Conservation (phyloP, 352 stramenopile species). For the Phytophthora meadii region DNA sequence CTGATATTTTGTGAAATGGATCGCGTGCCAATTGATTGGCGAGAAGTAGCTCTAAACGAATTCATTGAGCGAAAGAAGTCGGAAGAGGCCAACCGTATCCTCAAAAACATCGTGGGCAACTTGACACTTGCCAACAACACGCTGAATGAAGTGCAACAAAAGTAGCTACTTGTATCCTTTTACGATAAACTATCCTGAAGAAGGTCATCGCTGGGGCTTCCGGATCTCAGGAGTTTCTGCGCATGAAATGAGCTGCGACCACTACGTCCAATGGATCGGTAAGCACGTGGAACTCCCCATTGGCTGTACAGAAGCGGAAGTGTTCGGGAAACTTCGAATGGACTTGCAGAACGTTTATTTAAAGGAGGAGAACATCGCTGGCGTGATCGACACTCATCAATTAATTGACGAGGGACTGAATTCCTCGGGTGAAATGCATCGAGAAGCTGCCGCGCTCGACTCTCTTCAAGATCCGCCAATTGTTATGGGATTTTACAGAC, state of each 20-base stretch:
- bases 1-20: neutral
- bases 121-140: no score
- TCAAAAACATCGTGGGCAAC: conserved; percentile 15
- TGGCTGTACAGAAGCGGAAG: conserved; percentile 18
- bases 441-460: conserved; percentile 25
- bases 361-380: conserved; percentile 50
- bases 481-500: conserved; percentile 65
- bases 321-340: conserved; percentile 60
- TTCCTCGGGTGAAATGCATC: conserved; percentile 13
- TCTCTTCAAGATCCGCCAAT: conserved; percentile 45
- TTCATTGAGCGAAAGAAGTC: conserved; percentile 19
- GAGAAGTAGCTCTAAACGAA: conserved; percentile 10
- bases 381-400: conserved; percentile 34
- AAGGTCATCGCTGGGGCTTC: conserved; percentile 64
- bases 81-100: conserved; percentile 14
- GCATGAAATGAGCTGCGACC: conserved; percentile 58
- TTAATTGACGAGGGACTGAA: neutral
- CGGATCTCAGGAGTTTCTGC: conserved; percentile 48
- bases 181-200: conserved; percentile 17
- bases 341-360: conserved; percentile 68
- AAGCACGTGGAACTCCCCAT: conserved; percentile 34
- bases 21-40: conserved; percentile 1
- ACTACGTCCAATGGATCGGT: conserved; percentile 71
- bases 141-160: no score
- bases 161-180: no score